Conservation (phyloP, 495 filamentous ascomycete species). For the Penicillium psychrofluorescens region DNA sequence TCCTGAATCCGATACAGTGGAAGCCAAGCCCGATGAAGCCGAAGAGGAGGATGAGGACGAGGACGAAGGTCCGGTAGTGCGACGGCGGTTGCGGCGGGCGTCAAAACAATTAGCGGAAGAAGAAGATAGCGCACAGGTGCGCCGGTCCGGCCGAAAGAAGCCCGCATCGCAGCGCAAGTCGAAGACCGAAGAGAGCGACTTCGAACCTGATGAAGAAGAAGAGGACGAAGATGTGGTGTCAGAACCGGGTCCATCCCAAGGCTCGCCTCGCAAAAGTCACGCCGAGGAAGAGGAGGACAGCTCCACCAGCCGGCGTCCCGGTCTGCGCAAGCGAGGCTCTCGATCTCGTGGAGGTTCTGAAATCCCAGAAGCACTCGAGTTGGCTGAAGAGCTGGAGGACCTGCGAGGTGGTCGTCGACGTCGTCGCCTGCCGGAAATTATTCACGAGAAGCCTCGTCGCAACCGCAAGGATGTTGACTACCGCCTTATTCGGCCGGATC, state of each 20-base stretch:
- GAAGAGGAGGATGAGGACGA: slow-evolving; percentile 49
- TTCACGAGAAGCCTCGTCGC: slow-evolving; percentile 51
- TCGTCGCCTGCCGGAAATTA: slow-evolving; percentile 46
- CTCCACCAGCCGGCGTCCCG: slow-evolving; percentile 40
- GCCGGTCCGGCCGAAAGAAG: slow-evolving; percentile 42
- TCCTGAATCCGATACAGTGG: slow-evolving; percentile 45
- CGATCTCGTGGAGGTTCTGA: slow-evolving; percentile 48
- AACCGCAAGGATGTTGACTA: slow-evolving; percentile 60
- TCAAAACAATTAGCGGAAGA: slow-evolving; percentile 29
- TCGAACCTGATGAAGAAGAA: slow-evolving; percentile 66
- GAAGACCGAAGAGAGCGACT: slow-evolving; percentile 74
- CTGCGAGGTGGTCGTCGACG: slow-evolving; percentile 49
- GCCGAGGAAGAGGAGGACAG: slow-evolving; percentile 43
- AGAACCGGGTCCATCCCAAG: slow-evolving; percentile 38
- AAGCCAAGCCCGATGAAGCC: slow-evolving; percentile 18
- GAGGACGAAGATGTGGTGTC: slow-evolving; percentile 63
- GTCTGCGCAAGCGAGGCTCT: slow-evolving; percentile 42
- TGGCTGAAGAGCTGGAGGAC: slow-evolving; percentile 65
- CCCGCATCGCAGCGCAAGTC: slow-evolving; percentile 45
- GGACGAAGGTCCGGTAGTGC: slow-evolving; percentile 53
- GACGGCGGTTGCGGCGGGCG: slow-evolving; percentile 41
- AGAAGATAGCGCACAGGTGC: slow-evolving; percentile 36
- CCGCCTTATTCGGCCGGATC: slow-evolving; percentile 67
- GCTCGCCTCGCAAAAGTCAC: slow-evolving; percentile 38
- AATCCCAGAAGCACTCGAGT: slow-evolving; percentile 58